These are phyloP conservation scores for Inga laurina DNA, from an alignment of 306 rosid species.

Conservation along the genomic window DNA sequence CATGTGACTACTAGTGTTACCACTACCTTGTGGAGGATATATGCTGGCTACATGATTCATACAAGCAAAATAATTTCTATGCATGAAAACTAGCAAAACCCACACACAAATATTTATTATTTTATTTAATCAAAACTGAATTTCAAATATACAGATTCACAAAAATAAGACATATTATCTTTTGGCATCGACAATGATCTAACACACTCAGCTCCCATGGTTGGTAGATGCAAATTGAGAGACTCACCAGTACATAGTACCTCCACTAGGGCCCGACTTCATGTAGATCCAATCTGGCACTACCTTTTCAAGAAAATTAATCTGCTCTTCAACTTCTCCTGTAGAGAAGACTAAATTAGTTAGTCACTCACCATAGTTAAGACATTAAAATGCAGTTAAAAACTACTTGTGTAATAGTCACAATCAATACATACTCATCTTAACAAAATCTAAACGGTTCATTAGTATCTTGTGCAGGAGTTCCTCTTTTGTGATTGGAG, in stretches of 20 bases:
- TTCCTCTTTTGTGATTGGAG: slow-evolving; percentile 68
- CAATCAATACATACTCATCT: slow-evolving; percentile 51
- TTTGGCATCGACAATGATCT: not conserved
- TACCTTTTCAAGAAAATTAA: slow-evolving; percentile 53
- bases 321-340: slow-evolving; percentile 71
- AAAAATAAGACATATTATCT: not conserved
- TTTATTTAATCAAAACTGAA: not conserved
- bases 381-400: slow-evolving; percentile 15
- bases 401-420: slow-evolving; percentile 17
- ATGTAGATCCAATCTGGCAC: slow-evolving; percentile 67
- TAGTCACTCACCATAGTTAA: not conserved
- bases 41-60: not conserved
- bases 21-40: not conserved
- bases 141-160: not conserved
- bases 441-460: slow-evolving; percentile 53
- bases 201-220: not conserved
- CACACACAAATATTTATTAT: not conserved
- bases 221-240: not conserved
- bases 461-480: slow-evolving; percentile 68
- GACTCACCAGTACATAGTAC: slow-evolving; percentile 55
- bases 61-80: not conserved
- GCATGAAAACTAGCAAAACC: not conserved
- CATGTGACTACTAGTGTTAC: not conserved
- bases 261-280: slow-evolving; percentile 52
- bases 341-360: slow-evolving; percentile 19